phyloP scores from a whole-genome alignment of 1,284 basidiomycete species.

The Fistulinella cinereoalba region DNA sequence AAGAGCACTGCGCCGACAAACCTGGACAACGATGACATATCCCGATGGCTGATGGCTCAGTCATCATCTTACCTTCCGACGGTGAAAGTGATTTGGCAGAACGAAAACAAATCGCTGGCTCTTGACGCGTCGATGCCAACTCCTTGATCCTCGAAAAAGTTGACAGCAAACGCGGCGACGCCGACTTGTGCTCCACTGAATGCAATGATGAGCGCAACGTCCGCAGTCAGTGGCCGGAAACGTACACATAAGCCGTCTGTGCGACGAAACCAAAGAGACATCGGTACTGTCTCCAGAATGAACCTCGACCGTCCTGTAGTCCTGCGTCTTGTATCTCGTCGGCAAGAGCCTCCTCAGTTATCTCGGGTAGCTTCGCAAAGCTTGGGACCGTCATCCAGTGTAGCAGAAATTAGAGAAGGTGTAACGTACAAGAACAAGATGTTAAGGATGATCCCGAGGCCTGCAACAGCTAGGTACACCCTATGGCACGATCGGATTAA shows the following conservation, averaged over 20 bases:
- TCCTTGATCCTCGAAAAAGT: slow-evolving; percentile 64
- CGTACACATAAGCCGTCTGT: slow-evolving; percentile 67
- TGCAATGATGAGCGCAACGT: background rate
- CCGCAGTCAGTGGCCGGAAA: background rate
- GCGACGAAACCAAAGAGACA: slow-evolving; percentile 72
- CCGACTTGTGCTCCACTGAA: slow-evolving; percentile 68
- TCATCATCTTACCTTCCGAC: slow-evolving; percentile 48
- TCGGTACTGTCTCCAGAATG: slow-evolving; percentile 71
- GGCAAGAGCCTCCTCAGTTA: slow-evolving; percentile 63
- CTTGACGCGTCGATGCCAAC: slow-evolving; percentile 50
- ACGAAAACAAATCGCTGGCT: slow-evolving; percentile 66
- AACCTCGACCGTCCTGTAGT: slow-evolving; percentile 44
- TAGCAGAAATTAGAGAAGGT: too few relatives aligned
- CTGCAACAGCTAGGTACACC: slow-evolving; percentile 79
- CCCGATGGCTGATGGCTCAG: too few relatives aligned
- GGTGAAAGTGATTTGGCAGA: slow-evolving; percentile 73
- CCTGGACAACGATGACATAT: slow-evolving; percentile 29
- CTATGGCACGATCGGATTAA: slow-evolving; percentile 32
- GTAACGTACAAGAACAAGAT: slow-evolving; percentile 61
- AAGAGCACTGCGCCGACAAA: slow-evolving; percentile 66
- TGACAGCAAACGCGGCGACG: slow-evolving; percentile 71
- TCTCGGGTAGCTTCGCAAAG: slow-evolving; percentile 75
- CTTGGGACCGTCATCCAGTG: too few relatives aligned
- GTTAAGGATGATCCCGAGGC: slow-evolving; percentile 61
- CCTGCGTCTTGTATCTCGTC: slow-evolving; percentile 48